phyloP scores from a whole-genome alignment of 768 basidiomycete genomes.

The Porphyrellus cyaneotinctus region DNA sequence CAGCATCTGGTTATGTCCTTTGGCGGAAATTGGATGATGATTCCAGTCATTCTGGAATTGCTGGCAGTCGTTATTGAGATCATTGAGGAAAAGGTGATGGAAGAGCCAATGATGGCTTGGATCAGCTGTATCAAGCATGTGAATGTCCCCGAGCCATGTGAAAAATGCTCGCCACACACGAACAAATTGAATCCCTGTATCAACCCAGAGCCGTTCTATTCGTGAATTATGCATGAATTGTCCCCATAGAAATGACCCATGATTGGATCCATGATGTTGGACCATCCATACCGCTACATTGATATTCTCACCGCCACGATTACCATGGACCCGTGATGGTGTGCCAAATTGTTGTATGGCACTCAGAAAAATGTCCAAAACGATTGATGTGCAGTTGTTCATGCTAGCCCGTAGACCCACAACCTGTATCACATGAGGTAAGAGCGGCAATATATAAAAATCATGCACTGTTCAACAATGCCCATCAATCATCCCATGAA shows the following conservation, averaged over 20 bases:
- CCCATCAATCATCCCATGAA: no score
- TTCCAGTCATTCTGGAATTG: constrained; percentile 34
- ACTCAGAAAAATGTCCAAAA: constrained; percentile 21
- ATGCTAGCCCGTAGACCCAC: constrained; percentile 18
- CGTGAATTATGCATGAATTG: constrained; percentile 39
- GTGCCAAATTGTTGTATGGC: constrained; percentile 12
- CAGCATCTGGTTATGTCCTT: constrained; percentile 1
- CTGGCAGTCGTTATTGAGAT: constrained; percentile 36
- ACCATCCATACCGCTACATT: constrained; percentile 29
- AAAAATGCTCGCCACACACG: constrained; percentile 44
- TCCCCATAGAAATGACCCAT: constrained; percentile 29
- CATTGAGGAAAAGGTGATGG: constrained; percentile 37
- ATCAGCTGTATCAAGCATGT: constrained; percentile 32
- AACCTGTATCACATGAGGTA: no score
- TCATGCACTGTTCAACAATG: constrained; percentile 23
- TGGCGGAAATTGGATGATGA: constrained; percentile 28
- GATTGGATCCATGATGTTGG: constrained; percentile 18
- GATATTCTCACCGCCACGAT: constrained; percentile 30
- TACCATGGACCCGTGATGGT: constrained; percentile 26
- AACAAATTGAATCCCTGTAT: constrained; percentile 38
- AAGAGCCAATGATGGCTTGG: constrained; percentile 42
- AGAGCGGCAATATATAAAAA: no score
- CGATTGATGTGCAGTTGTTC: constrained; percentile 26
- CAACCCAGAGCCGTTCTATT: constrained; percentile 45
- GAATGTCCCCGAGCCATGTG: constrained; percentile 29